A percentile compares a stretch with the other conserved stretches of the same genome.
phyloP scores from a whole-genome alignment of 208 protist species.

The Acanthamoeba culbertsoni region DNA sequence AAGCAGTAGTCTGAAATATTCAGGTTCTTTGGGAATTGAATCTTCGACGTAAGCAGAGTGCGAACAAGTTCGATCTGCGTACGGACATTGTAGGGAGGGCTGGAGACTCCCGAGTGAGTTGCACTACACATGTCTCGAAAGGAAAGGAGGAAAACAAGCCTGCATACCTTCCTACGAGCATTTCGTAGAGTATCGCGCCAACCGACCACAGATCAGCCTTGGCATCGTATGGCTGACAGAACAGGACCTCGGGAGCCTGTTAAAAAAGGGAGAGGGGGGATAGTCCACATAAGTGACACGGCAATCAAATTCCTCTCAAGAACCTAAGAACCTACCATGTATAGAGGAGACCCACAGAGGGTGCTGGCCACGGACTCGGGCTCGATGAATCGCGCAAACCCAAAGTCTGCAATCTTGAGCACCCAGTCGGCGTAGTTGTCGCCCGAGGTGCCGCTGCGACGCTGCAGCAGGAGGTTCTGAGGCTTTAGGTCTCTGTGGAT shows the following conservation, averaged over 20 bases:
- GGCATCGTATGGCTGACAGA: not conserved
- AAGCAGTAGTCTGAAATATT: not conserved
- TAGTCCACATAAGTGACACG: too few species aligned
- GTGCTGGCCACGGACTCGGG: not conserved
- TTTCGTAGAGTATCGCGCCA: not conserved
- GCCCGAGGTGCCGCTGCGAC: not conserved
- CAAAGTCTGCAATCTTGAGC: constrained; percentile 1
- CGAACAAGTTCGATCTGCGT: not conserved
- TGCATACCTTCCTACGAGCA: not conserved
- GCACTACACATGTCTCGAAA: not conserved
- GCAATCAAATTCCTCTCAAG: too few species aligned
- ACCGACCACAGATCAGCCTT: constrained; percentile 12
- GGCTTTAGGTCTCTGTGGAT: constrained; percentile 15
- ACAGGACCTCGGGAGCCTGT: not conserved
- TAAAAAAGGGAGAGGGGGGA: not conserved
- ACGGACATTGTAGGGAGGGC: not conserved
- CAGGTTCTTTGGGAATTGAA: not conserved
- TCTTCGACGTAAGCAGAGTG: not conserved
- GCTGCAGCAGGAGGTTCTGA: not conserved
- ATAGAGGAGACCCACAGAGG: not conserved
- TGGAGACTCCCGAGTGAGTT: not conserved
- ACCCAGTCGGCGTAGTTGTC: not conserved
- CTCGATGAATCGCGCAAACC: constrained; percentile 8
- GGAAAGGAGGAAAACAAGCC: too few species aligned
- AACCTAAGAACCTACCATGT: too few species aligned